Evolutionary conservation across 352 stramenopile species (phyloP).

Genomic region (Phytopythium aichiense): DNA sequence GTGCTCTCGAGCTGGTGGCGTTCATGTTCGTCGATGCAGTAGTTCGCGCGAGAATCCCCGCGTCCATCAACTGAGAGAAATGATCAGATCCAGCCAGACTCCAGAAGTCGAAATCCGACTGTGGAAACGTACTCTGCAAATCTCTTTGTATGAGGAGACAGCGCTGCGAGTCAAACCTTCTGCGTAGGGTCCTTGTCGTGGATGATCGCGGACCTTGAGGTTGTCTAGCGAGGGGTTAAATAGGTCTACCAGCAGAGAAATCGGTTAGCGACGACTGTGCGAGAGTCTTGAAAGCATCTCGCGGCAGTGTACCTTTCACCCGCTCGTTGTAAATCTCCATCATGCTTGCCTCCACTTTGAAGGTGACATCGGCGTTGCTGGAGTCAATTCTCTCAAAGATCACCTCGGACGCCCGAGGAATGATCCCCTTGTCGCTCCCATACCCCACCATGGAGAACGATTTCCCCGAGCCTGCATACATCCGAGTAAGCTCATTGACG

Average conservation of each 20-base stretch:
- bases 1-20: slow-evolving; percentile 73
- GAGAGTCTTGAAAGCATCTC: not conserved
- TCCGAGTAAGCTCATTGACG: too few relatives aligned
- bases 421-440: slow-evolving; percentile 77
- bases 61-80: slow-evolving; percentile 68
- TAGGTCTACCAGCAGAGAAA: slow-evolving; percentile 39
- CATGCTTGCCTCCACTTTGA: slow-evolving; percentile 88
- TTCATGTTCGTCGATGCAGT: slow-evolving; percentile 88
- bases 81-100: not conserved
- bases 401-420: slow-evolving; percentile 72
- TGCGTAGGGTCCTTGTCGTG: slow-evolving; percentile 79
- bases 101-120: not conserved
- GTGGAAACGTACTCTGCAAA: slow-evolving; percentile 42
- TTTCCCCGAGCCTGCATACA: slow-evolving; percentile 55
- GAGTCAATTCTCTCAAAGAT: slow-evolving; percentile 80
- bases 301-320: slow-evolving; percentile 53
- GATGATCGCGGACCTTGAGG: slow-evolving; percentile 86
- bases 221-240: slow-evolving; percentile 84
- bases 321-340: slow-evolving; percentile 90
- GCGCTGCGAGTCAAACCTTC: slow-evolving; percentile 75
- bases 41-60: slow-evolving; percentile 75
- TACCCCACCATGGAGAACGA: slow-evolving; percentile 89
- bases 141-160: slow-evolving; percentile 80
- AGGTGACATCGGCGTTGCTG: slow-evolving; percentile 42
- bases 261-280: not conserved